Conservation (phyloP, 495 filamentous ascomycete species). For the Thozetella sp. region DNA sequence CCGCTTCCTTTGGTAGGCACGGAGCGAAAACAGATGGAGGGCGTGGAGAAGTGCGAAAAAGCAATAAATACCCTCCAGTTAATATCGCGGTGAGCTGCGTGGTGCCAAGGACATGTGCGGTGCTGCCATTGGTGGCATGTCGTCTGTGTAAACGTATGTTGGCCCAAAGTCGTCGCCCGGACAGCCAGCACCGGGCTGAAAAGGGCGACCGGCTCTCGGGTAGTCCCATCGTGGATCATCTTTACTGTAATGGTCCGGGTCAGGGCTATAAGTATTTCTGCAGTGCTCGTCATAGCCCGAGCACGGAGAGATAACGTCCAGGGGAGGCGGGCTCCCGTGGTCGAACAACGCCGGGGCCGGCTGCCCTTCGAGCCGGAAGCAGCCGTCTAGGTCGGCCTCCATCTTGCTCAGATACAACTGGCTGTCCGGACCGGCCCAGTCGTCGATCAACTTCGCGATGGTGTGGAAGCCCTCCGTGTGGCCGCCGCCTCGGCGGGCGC, state of each 20-base stretch:
- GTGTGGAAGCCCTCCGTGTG: slow-evolving; percentile 52
- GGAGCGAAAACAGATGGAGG: no score
- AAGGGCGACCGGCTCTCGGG: slow-evolving; percentile 6
- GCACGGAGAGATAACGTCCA: slow-evolving; percentile 19
- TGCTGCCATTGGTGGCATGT: neutral
- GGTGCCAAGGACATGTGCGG: neutral
- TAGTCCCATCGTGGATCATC: slow-evolving; percentile 4
- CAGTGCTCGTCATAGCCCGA: slow-evolving; percentile 21
- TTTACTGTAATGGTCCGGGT: neutral
- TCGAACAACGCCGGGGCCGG: neutral
- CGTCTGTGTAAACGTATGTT: slow-evolving; percentile 12
- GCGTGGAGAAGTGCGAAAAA: neutral
- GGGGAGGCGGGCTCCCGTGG: neutral
- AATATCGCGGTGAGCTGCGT: neutral
- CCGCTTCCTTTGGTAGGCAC: no score
- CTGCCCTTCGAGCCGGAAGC: slow-evolving; percentile 28
- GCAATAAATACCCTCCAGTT: neutral
- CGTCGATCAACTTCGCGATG: slow-evolving; percentile 52
- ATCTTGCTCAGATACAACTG: slow-evolving; percentile 49
- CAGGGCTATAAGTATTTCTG: neutral
- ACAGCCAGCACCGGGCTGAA: slow-evolving; percentile 1
- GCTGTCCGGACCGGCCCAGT: slow-evolving; percentile 48
- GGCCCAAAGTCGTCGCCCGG: slow-evolving; percentile 7
- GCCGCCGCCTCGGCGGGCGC: slow-evolving; percentile 45
- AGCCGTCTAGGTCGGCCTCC: slow-evolving; percentile 53